Base-by-base conservation (phyloP, 2,329 filamentous ascomycete species). In the Cladosporium phlei region DNA sequence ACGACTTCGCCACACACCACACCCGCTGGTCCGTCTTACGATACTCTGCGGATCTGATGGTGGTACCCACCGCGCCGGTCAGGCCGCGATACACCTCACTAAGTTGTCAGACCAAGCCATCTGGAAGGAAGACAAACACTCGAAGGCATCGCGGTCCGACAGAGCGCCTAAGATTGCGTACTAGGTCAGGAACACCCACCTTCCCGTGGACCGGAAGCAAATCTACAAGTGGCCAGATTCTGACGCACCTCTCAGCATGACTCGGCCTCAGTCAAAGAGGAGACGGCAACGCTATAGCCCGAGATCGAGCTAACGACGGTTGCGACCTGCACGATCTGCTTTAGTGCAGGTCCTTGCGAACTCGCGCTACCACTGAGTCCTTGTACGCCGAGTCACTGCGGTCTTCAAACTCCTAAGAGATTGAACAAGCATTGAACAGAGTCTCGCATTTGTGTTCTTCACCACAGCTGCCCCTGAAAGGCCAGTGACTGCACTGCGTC, bases 141-240 rank as follows among this genome's bases (percentile, higher is more conserved):
- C 37, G n/a, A 29, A 39, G 37, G 37, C 16, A 39, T 14, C 24
- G 11, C 37, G 37, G 37, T n/a, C 37, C 37, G 37, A 29, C 11
- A 39, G 22, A 39, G 37, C 37, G 37, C 20, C 22, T 17, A n/a
- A 10, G 5, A 11, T 33, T 16, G 30, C 11, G 7, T 17, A 19
- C 5, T 19, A 9, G 10, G 30, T 9, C 14, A 33, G 10, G 6
- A 9, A 5, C 16, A 33, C 10, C 14, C 30, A 33, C 6, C 10
- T 19, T 9, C n/a, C 16, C 5, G 10, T 16, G n/a, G 14, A 33
- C 12, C 16, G 28, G 5, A 30, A 11, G 7, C 4, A n/a, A 8
- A 19, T 7, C 10, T 5, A 19, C 6, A 11, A 19, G 16, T 17
- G 14, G 16, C 16, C 3, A 19, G 19, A 16, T 33, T 9, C 14